These are phyloP conservation scores for Leishmania major DNA, from an alignment of 208 protist species.

Conservation along the genomic window DNA sequence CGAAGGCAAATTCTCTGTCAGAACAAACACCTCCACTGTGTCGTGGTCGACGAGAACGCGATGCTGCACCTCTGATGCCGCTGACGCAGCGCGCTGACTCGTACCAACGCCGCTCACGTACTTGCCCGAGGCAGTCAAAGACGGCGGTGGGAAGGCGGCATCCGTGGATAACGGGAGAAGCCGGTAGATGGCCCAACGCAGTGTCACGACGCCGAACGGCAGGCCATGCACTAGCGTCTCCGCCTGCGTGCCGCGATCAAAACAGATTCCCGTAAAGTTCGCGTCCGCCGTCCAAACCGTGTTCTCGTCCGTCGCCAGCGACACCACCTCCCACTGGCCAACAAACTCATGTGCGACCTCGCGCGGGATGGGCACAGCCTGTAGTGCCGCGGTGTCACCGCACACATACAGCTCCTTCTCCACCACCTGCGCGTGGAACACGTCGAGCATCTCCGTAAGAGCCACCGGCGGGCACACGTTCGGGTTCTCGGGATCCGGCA, in stretches of 20 bases:
- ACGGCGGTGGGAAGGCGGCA: background rate
- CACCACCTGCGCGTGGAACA: slow-evolving; percentile 69
- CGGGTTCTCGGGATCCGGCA: slow-evolving; percentile 72
- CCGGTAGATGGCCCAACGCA: slow-evolving; percentile 84
- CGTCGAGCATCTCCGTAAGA: slow-evolving; percentile 67
- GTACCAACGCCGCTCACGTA: background rate
- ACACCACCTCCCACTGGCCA: slow-evolving; percentile 84
- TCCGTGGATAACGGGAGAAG: slow-evolving; percentile 5
- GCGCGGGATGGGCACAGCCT: slow-evolving; percentile 66
- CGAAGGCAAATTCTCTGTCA: slow-evolving; percentile 78
- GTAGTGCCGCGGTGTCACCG: slow-evolving; percentile 59
- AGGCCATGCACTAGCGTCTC: slow-evolving; percentile 70
- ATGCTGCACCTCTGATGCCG: slow-evolving; percentile 3
- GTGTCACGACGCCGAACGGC: slow-evolving; percentile 85
- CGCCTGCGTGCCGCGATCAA: slow-evolving; percentile 48
- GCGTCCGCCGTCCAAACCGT: slow-evolving; percentile 52
- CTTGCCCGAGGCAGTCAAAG: background rate
- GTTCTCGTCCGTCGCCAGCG: slow-evolving; percentile 57
- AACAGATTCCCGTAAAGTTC: slow-evolving; percentile 70
- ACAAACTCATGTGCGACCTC: slow-evolving; percentile 69
- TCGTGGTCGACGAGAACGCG: slow-evolving; percentile 80
- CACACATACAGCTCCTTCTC: slow-evolving; percentile 75
- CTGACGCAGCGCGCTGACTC: background rate
- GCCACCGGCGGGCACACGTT: slow-evolving; percentile 60
- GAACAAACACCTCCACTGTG: slow-evolving; percentile 67